Conservation (phyloP, 1,284 basidiomycete genomes). For the Moniliella sp. region DNA sequence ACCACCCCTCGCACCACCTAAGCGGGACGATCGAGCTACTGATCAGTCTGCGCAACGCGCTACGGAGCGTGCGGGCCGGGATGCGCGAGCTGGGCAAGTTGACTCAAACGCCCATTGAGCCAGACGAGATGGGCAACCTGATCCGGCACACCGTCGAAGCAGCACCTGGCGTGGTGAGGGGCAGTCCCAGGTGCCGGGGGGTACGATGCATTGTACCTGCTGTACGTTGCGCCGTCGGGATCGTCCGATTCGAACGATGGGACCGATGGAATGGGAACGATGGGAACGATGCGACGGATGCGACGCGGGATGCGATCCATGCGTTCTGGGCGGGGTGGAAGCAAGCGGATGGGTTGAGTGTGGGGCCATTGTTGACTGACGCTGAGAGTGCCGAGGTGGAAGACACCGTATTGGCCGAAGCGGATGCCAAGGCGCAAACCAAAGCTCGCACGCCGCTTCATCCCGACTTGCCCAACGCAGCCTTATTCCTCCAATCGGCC, state of each 20-base stretch:
- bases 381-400: background rate
- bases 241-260: background rate
- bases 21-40: too few relatives aligned
- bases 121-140: conserved; percentile 63
- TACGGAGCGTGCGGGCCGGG: conserved; percentile 50
- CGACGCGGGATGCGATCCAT: background rate
- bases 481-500: too few relatives aligned
- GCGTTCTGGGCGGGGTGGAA: background rate
- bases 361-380: background rate
- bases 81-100: conserved; percentile 72
- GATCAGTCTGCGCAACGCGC: conserved; percentile 18
- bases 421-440: background rate
- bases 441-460: background rate
- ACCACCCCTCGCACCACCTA: too few relatives aligned
- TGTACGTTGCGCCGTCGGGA: conserved; percentile 33
- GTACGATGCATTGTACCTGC: conserved; percentile 84
- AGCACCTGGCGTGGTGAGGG: conserved; percentile 65
- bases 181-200: conserved; percentile 88
- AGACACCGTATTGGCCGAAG: too few relatives aligned
- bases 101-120: conserved; percentile 72
- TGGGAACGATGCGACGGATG: background rate
- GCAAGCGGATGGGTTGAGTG: background rate
- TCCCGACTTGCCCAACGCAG: conserved; percentile 1
- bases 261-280: background rate
- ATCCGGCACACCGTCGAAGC: conserved; percentile 52